A percentile compares a stretch with the other conserved stretches of the same genome.
Evolutionary conservation across 2,329 filamentous ascomycete genomes (phyloP).

Genomic region (Ramularia endophylla): DNA sequence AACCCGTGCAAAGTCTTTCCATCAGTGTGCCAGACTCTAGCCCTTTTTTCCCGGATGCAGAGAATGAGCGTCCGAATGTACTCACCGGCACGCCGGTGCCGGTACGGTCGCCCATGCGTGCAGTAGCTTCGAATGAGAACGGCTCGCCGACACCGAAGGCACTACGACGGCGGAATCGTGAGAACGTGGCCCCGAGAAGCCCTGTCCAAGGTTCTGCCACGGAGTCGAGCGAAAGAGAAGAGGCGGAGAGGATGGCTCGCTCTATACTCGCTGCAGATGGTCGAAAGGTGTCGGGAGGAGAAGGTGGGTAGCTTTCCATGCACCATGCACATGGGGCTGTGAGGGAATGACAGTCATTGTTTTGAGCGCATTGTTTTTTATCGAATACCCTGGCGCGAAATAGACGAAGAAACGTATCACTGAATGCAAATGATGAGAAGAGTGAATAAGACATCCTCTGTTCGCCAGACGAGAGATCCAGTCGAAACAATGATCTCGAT

Average conservation of each 20-base stretch:
- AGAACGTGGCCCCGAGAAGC: constrained; percentile 3
- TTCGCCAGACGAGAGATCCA: no score
- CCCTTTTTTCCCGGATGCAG: constrained; percentile 15
- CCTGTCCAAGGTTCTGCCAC: no score
- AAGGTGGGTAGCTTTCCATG: no score
- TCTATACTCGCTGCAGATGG: no score
- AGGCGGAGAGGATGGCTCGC: no score
- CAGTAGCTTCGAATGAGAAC: constrained; percentile 18
- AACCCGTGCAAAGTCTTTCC: constrained; percentile 6
- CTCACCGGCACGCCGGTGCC: constrained; percentile 7
- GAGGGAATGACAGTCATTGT: constrained; percentile 2
- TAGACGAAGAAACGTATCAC: no score
- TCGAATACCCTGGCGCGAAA: no score
- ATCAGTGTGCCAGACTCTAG: constrained; percentile 15
- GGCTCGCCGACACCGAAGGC: constrained; percentile 12
- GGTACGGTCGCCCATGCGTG: constrained; percentile 5
- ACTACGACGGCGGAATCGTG: constrained; percentile 4
- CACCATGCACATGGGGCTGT: no score
- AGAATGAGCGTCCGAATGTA: constrained; percentile 7
- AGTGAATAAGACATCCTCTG: neutral
- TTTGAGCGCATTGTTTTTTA: neutral
- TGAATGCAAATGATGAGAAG: neutral
- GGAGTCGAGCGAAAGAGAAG: no score
- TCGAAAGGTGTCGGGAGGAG: neutral
- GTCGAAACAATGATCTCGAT: no score